Conservation (phyloP, 805 yeast species). For the Yamadazyma insecticola region DNA sequence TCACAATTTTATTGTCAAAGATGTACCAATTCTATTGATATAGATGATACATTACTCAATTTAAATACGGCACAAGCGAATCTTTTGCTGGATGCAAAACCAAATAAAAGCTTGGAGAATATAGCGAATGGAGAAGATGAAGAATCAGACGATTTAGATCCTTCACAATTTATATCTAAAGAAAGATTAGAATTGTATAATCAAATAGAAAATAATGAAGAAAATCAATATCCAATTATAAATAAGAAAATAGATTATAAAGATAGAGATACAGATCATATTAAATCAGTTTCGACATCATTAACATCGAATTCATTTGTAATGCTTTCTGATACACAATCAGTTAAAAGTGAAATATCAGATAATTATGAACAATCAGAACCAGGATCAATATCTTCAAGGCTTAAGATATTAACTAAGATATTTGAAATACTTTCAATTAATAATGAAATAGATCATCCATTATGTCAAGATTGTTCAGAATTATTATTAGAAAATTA, state of each 20-base stretch:
- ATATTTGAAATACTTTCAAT: constrained; percentile 67
- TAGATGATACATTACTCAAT: constrained; percentile 52
- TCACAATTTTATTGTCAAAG: constrained; percentile 53
- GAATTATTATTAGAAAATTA: constrained; percentile 58
- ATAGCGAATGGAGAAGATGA: constrained; percentile 8
- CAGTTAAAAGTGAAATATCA: background rate
- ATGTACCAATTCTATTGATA: constrained; percentile 53
- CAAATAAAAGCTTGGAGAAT: constrained; percentile 4
- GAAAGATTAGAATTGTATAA: constrained; percentile 35
- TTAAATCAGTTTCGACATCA: constrained; percentile 13
- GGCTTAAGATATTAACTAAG: constrained; percentile 51
- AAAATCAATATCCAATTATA: constrained; percentile 16
- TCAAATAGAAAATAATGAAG: constrained; percentile 18
- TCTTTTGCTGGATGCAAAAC: constrained; percentile 42
- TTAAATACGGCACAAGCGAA: constrained; percentile 53
- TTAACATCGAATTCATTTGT: constrained; percentile 16
- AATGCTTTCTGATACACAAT: constrained; percentile 13
- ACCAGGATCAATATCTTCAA: constrained; percentile 32
- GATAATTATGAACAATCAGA: constrained; percentile 8
- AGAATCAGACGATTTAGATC: constrained; percentile 15
- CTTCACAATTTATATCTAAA: constrained; percentile 31
- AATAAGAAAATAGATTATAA: no score
- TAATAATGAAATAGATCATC: constrained; percentile 73
- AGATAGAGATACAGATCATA: constrained; percentile 29
- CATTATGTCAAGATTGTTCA: constrained; percentile 87